Percentiles rank a stretch among this genome's conserved stretches.
These are phyloP conservation scores for Alternaria atra DNA, from an alignment of 2,329 filamentous ascomycete species.

Conservation along the genomic window DNA sequence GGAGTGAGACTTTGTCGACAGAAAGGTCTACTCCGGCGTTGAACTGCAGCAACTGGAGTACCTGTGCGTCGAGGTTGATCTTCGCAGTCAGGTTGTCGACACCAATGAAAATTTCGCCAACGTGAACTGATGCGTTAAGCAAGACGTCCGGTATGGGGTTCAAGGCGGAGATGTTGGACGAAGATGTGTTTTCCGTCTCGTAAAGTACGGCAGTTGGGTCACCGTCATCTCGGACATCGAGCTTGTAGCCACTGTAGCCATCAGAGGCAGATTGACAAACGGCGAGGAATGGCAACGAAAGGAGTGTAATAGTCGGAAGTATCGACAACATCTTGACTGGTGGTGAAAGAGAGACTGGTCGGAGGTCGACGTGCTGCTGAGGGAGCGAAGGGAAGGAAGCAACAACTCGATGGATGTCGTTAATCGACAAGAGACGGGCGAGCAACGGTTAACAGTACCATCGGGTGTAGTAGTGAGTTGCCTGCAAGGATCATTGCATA, in stretches of 20 bases:
- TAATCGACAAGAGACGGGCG: conserved; percentile 11
- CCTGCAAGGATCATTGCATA: conserved; percentile 33
- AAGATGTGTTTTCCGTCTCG: conserved; percentile 62
- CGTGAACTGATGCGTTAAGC: conserved; percentile 66
- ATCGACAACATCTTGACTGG: conserved; percentile 35
- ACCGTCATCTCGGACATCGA: conserved; percentile 58
- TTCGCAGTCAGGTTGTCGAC: conserved; percentile 69
- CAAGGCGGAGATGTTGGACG: conserved; percentile 52
- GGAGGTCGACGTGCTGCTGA: conserved; percentile 33
- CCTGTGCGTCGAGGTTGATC: conserved; percentile 67
- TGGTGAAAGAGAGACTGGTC: conserved; percentile 30
- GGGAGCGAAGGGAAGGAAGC: conserved; percentile 18
- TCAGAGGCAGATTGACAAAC: conserved; percentile 48
- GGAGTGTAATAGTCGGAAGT: conserved; percentile 36
- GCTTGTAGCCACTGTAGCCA: conserved; percentile 66
- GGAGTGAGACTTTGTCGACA: conserved; percentile 65
- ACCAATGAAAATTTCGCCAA: conserved; percentile 67
- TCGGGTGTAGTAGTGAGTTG: conserved; percentile 29
- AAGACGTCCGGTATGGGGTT: conserved; percentile 65
- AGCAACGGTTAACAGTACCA: conserved; percentile 30
- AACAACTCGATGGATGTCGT: conserved; percentile 27
- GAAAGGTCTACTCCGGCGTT: conserved; percentile 68
- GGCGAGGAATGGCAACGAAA: conserved; percentile 48
- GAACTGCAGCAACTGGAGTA: conserved; percentile 67
- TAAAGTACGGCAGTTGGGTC: conserved; percentile 63